These are phyloP conservation scores for Diaporthe vexans DNA, from an alignment of 2,329 filamentous ascomycete species.

Conservation along the genomic window DNA sequence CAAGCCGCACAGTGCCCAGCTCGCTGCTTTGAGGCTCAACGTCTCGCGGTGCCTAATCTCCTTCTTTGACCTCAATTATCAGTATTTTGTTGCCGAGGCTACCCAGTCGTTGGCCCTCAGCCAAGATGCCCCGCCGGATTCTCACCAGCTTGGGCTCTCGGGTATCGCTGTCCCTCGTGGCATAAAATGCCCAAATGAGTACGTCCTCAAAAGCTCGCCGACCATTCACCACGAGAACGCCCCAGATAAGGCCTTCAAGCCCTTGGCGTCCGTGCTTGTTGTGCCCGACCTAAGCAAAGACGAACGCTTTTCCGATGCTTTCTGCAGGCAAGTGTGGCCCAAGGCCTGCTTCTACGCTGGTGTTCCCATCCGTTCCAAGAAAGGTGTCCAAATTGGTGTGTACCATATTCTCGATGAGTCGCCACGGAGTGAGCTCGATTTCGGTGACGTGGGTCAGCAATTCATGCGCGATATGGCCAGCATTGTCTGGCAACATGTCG, in stretches of 20 bases:
- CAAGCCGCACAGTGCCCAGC: slow-evolving; percentile 54
- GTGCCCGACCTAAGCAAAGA: slow-evolving; percentile 37
- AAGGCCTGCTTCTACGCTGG: slow-evolving; percentile 37
- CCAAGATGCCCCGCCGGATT: background rate
- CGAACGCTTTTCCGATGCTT: slow-evolving; percentile 13
- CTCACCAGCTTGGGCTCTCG: slow-evolving; percentile 13
- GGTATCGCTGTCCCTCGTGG: slow-evolving; percentile 30
- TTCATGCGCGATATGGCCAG: slow-evolving; percentile 46
- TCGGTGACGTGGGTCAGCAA: slow-evolving; percentile 41
- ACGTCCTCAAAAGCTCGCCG: slow-evolving; percentile 18
- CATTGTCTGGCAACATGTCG: slow-evolving; percentile 48
- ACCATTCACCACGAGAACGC: background rate
- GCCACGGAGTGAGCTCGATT: background rate
- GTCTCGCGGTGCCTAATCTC: slow-evolving; percentile 52
- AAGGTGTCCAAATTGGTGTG: slow-evolving; percentile 39
- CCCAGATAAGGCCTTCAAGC: background rate
- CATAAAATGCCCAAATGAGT: slow-evolving; percentile 20
- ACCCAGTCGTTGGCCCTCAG: slow-evolving; percentile 3
- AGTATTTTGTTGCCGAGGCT: slow-evolving; percentile 40
- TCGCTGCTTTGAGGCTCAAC: slow-evolving; percentile 59
- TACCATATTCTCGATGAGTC: slow-evolving; percentile 22
- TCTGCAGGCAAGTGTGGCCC: slow-evolving; percentile 2
- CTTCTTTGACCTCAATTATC: slow-evolving; percentile 37
- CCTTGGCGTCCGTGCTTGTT: slow-evolving; percentile 28
- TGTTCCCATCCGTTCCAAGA: slow-evolving; percentile 36